Percentiles rank a stretch among this genome's conserved stretches.
Conservation (phyloP, 2,329 filamentous ascomycete genomes). For the Colletotrichum eremochloae region DNA sequence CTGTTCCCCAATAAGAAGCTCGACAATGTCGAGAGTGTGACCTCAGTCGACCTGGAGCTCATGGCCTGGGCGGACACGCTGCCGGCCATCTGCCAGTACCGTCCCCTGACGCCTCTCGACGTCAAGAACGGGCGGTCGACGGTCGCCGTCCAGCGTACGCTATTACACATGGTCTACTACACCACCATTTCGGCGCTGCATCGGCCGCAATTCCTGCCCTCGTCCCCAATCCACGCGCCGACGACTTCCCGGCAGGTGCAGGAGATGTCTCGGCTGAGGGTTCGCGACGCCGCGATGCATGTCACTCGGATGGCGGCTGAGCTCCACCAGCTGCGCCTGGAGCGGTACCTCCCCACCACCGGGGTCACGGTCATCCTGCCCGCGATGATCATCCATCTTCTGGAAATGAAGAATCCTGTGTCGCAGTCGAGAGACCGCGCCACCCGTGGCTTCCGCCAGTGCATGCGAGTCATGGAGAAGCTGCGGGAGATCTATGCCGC, state of each 20-base stretch:
- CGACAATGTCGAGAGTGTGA: conserved; percentile 84
- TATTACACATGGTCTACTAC: conserved; percentile 94
- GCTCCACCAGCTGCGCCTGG: conserved; percentile 79
- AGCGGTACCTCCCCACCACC: conserved; percentile 86
- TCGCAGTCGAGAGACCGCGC: conserved; percentile 79
- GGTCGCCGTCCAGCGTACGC: conserved; percentile 79
- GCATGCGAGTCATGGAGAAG: conserved; percentile 91
- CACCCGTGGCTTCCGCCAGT: conserved; percentile 86
- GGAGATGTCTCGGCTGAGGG: conserved; percentile 84
- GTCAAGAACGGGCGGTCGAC: conserved; percentile 71
- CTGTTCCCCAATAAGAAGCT: conserved; percentile 89
- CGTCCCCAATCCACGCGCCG: conserved; percentile 68
- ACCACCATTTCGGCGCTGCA: conserved; percentile 93
- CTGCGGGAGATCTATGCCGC: conserved; percentile 91
- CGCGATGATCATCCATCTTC: conserved; percentile 92
- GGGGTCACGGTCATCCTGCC: conserved; percentile 92
- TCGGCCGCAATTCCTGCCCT: conserved; percentile 89
- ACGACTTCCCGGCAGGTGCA: conserved; percentile 77
- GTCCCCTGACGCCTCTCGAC: conserved; percentile 66
- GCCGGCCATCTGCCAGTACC: conserved; percentile 78
- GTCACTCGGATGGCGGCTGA: conserved; percentile 88
- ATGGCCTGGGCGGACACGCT: conserved; percentile 82
- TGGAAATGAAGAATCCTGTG: conserved; percentile 90
- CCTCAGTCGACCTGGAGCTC: conserved; percentile 82
- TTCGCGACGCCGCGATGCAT: conserved; percentile 85